Evolutionary conservation across 2,329 filamentous ascomycete species (phyloP), one percentile per base, ranked within the genome.

Genomic region (Davidsoniella eucalypti): DNA sequence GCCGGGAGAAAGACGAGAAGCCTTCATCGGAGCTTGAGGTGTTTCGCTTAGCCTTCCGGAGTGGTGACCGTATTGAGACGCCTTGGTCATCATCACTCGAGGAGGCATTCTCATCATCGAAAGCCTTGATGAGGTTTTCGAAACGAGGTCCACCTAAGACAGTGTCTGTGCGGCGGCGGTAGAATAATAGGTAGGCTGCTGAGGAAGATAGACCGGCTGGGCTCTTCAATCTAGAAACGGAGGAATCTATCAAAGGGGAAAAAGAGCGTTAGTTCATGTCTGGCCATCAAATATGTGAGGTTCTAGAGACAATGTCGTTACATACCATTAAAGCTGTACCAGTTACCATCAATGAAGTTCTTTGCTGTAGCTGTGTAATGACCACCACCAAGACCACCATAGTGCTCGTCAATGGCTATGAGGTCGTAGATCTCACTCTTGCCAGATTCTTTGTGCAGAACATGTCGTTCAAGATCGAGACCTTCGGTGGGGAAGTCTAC

Each of bases 251-350:
- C 2, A 2, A 44, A 23, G 10, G 3, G 21, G 23, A 21, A 21
- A 12, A 10, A 14, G n/a, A 42, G 5, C n/a, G 47, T 49, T 29
- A 53, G 48, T 43, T 23, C 42, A 33, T 8, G 12, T n/a, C 25
- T n/a, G 29, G 4, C 23, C 8, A 16, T 10, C 10, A 14, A 5
- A 16, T 1, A 16, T 18, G n/a, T 7, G 4, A 10, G 36, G 5
- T 9, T 7, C 8, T 17, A 14, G 1, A 12, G 16, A 44, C 12
- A 10, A 21, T 17, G 6, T 6, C 7, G 4, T 44, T 10, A 66
- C 80, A 65, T 71, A 92, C 88, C 90, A 63, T 98, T 96, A 64
- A 93, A 96, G 57, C 93, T 85, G 63, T 95, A 95, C 92, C 92
- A 98, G 63, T 84, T 72, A 52, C 76, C 76, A 59, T 94, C 87